A percentile compares a stretch with the other conserved stretches of the same genome.
Evolutionary conservation across 2,329 filamentous ascomycete genomes (phyloP).

Genomic region (Penicillium sp.): DNA sequence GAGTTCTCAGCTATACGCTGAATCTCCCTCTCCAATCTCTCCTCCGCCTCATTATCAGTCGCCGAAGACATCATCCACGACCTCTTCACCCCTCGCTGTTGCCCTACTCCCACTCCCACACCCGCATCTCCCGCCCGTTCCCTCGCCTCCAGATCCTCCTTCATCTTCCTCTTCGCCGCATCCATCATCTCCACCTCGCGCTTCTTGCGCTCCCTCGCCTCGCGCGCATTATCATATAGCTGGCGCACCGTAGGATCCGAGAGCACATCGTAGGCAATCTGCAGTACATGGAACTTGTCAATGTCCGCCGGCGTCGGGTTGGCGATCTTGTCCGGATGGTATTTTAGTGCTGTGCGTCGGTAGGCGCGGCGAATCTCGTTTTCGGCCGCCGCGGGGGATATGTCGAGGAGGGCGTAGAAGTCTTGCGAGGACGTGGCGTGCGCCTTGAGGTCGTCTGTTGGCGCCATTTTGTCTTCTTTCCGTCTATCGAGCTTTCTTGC

Average conservation of each 20-base stretch:
- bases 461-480: slow-evolving; percentile 24
- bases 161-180: slow-evolving; percentile 68
- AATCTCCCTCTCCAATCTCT: slow-evolving; percentile 52
- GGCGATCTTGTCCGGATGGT: slow-evolving; percentile 89
- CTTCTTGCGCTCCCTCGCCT: slow-evolving; percentile 66
- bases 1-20: slow-evolving; percentile 52
- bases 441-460: slow-evolving; percentile 48
- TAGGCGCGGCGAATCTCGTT: slow-evolving; percentile 80
- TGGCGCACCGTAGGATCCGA: slow-evolving; percentile 65
- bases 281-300: slow-evolving; percentile 78
- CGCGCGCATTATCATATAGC: slow-evolving; percentile 73
- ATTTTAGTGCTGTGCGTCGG: slow-evolving; percentile 78
- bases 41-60: slow-evolving; percentile 40
- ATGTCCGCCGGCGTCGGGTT: slow-evolving; percentile 63
- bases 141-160: slow-evolving; percentile 77
- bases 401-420: slow-evolving; percentile 71
- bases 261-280: slow-evolving; percentile 82
- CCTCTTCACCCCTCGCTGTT: slow-evolving; percentile 49
- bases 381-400: slow-evolving; percentile 61
- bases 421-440: slow-evolving; percentile 63
- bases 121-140: slow-evolving; percentile 53
- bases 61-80: slow-evolving; percentile 26
- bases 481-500: background rate
- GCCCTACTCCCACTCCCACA: slow-evolving; percentile 30
- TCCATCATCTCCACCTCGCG: slow-evolving; percentile 71